Conservation (phyloP, 805 yeast genomes). For the Suhomyces canberraensis region DNA sequence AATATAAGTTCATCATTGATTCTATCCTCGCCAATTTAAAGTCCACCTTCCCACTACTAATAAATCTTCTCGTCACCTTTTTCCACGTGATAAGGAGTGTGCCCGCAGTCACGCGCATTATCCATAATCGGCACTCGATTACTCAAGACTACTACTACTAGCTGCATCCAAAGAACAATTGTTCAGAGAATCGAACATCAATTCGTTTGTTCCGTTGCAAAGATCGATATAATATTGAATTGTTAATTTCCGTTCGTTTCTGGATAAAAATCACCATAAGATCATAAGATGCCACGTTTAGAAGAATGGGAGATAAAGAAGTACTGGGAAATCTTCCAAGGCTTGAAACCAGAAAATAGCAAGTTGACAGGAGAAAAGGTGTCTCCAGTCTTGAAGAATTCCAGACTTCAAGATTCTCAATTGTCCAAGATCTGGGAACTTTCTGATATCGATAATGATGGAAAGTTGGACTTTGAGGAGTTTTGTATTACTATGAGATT, state of each 20-base stretch:
- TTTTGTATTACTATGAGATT: conserved; percentile 96
- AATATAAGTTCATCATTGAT: too few species aligned
- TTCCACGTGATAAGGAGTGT: too few species aligned
- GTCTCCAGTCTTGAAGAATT: conserved; percentile 81
- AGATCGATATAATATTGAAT: not conserved
- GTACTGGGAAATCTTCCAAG: conserved; percentile 96
- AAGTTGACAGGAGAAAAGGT: conserved; percentile 83
- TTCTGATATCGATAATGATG: conserved; percentile 91
- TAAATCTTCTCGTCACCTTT: too few species aligned
- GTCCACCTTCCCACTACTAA: too few species aligned
- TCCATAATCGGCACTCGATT: too few species aligned
- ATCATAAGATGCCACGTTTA: conserved; percentile 52
- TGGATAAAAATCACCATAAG: not conserved
- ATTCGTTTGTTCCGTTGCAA: not conserved
- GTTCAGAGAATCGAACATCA: not conserved
- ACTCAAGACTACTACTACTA: too few species aligned
- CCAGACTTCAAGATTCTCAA: conserved; percentile 74
- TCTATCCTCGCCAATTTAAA: too few species aligned
- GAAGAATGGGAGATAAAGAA: conserved; percentile 96
- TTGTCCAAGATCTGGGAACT: conserved; percentile 86
- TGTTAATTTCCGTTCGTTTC: too few species aligned
- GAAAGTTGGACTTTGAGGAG: conserved; percentile 91
- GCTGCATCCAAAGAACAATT: not conserved
- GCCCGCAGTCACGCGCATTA: too few species aligned
- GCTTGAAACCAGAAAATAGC: conserved; percentile 77